Evolutionary conservation across 306 rosid genomes (phyloP).

Genomic region (Fragaria ananassa): DNA sequence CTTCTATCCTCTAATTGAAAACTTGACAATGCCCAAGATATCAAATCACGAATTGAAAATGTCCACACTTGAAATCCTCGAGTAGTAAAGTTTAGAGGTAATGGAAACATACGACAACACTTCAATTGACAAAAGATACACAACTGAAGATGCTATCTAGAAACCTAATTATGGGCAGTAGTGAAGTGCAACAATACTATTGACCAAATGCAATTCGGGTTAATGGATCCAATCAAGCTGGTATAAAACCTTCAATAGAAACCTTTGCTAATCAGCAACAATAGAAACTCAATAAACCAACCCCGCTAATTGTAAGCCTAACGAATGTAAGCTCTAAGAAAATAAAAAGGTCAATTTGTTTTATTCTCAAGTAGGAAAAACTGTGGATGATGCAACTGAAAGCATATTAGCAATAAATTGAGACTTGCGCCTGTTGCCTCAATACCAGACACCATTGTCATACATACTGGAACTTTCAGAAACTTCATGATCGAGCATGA

Average conservation of each 20-base stretch:
- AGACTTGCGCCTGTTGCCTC: neutral
- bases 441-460: constrained; percentile 12
- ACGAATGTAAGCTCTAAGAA: constrained; percentile 18
- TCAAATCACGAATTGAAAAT: neutral
- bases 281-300: constrained; percentile 13
- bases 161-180: neutral
- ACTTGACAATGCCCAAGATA: constrained; percentile 5
- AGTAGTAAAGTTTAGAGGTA: neutral
- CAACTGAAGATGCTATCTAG: neutral
- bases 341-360: constrained; percentile 19
- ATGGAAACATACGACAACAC: neutral
- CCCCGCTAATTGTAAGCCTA: constrained; percentile 22
- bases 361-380: constrained; percentile 2
- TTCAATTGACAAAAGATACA: neutral
- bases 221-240: neutral
- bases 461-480: constrained; percentile 1
- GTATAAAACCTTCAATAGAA: neutral
- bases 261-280: constrained; percentile 21
- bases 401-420: neutral
- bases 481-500: constrained; percentile 11
- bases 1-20: neutral
- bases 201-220: neutral
- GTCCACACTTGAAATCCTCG: constrained; percentile 1
- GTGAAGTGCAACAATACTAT: constrained; percentile 3
- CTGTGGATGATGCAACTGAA: constrained; percentile 10